Base-by-base conservation (phyloP, 257 asterid species). In the Plantago elongata region DNA sequence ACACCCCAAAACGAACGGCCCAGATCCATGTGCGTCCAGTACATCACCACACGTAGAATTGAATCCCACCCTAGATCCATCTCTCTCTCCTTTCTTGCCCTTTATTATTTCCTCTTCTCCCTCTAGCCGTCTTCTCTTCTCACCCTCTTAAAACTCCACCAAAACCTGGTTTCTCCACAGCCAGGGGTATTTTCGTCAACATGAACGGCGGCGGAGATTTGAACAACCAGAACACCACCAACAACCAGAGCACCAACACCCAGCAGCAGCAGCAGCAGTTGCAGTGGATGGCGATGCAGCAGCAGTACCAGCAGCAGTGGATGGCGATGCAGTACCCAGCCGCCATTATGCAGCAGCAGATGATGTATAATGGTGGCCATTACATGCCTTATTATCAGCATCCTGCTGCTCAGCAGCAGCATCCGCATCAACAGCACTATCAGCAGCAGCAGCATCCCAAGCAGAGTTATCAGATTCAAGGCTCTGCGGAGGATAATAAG, bases 201-300 rank as follows among this genome's bases (percentile, higher is more conserved):
- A 85, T 80, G 88, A 85, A 79, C 86, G 84, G 90, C 55, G 95
- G 88, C 55, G 95, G 88, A 75, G 96, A 85, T 75, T 70, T 74
- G 76, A 78, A 58, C 61, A 85, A 82, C 15, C 81, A 77, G 45
- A 83, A 74, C 87, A 82, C 15, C 81, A 77, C 42, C 84, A 74
- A 38, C 78, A 67, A 5, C 73, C 27, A 22, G 27, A 68, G 22
- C 69, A 65, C 30, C 81, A 72, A 0, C 80, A 76, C 2, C 78
- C 80, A 76, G 3, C 78, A 66, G 15, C 80, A 57, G 11, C 77
- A 74, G 11, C 82, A 83, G 13, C 85, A 84, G 5, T 87, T 81
- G 61, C 90, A 84, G 47, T 84, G 90, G 93, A 55, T 70, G 75
- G 91, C 87, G 80, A 86, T 86, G 91, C 95, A 86, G 76, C 86